Percentiles rank a stretch among this genome's conserved stretches.
Evolutionary conservation across 1,284 basidiomycete genomes (phyloP).

Genomic region (Cryptococcus sp.): DNA sequence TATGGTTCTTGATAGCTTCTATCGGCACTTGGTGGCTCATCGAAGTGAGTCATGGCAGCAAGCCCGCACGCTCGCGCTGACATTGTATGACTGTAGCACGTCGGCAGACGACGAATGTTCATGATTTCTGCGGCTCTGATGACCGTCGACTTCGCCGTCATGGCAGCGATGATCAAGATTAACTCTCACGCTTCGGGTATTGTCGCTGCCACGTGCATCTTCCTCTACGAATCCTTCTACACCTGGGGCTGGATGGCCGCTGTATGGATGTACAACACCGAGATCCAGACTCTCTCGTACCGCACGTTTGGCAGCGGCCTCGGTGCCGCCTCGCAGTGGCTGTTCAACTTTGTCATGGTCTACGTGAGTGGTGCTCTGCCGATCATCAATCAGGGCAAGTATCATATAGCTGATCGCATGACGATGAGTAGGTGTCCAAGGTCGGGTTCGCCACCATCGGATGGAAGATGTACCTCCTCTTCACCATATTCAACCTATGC

Average conservation of each 20-base stretch:
- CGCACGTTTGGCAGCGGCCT: neutral
- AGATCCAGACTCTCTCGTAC: neutral
- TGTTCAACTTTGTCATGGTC: conserved; percentile 51
- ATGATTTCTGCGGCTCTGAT: conserved; percentile 7
- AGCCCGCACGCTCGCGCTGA: too few species aligned
- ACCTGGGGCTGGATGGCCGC: conserved; percentile 25
- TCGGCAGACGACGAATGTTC: conserved; percentile 13
- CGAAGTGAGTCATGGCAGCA: conserved; percentile 9
- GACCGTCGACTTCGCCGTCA: conserved; percentile 13
- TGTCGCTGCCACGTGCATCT: conserved; percentile 16
- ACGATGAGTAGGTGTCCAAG: conserved; percentile 52
- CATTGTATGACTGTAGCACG: too few species aligned
- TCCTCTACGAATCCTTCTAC: conserved; percentile 17
- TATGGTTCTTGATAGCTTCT: neutral
- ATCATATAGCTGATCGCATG: conserved; percentile 29
- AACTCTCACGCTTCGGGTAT: conserved; percentile 17
- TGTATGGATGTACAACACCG: neutral
- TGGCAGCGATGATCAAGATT: conserved; percentile 11
- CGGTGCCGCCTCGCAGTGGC: conserved; percentile 16
- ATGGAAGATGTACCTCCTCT: conserved; percentile 59
- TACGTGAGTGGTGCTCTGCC: neutral
- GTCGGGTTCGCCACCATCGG: conserved; percentile 59
- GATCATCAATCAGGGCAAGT: neutral
- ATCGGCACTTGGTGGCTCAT: conserved; percentile 11
- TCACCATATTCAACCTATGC: conserved; percentile 57